Evolutionary conservation across 2,329 filamentous ascomycete genomes (phyloP).

Genomic region (Byssoonygena ceratinophila): DNA sequence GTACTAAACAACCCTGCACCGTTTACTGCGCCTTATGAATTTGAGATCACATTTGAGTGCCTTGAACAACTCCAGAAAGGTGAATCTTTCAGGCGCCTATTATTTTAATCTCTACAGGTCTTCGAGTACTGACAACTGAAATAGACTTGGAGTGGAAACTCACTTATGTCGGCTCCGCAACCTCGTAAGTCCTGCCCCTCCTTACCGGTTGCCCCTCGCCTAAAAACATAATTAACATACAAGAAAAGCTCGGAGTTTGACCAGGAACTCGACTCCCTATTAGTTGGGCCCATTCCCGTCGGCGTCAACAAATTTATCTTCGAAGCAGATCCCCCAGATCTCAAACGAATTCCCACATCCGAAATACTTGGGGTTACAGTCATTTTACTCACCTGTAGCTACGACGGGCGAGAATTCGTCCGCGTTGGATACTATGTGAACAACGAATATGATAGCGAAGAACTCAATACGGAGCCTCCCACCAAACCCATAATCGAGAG

Average conservation of each 20-base stretch:
- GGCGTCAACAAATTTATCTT: conserved; percentile 99
- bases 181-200: conserved; percentile 55
- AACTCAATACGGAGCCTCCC: conserved; percentile 78
- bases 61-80: conserved; percentile 89
- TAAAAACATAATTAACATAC: conserved; percentile 16
- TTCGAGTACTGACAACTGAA: neutral
- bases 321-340: conserved; percentile 85
- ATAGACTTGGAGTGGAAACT: conserved; percentile 98
- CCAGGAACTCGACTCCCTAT: conserved; percentile 92
- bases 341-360: conserved; percentile 78
- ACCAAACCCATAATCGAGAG: conserved; percentile 87
- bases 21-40: conserved; percentile 86
- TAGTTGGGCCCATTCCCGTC: conserved; percentile 93
- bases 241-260: conserved; percentile 81
- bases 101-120: conserved; percentile 15
- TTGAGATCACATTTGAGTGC: conserved; percentile 98
- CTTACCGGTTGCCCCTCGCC: neutral
- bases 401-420: conserved; percentile 93
- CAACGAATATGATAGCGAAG: conserved; percentile 93
- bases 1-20: conserved; percentile 94
- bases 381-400: conserved; percentile 89
- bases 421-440: conserved; percentile 99
- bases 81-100: conserved; percentile 31
- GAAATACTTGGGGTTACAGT: conserved; percentile 97
- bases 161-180: conserved; percentile 96